These are phyloP conservation scores for Ilex aquifolium DNA, from an alignment of 257 asterid genomes.

Conservation along the genomic window DNA sequence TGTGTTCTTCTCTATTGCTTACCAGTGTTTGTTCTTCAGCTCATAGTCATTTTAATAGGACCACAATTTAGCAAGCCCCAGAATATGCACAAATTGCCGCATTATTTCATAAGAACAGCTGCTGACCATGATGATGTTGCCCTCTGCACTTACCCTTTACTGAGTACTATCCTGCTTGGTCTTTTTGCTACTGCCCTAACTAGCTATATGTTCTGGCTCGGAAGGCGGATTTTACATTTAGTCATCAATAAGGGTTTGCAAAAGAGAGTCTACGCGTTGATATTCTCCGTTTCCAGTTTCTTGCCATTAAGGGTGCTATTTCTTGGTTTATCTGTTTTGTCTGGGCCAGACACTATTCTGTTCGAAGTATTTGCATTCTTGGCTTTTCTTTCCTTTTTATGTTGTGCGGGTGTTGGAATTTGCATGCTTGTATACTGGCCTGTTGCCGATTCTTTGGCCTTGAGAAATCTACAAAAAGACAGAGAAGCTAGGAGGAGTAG, in stretches of 20 bases:
- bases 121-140: slow-evolving; percentile 26
- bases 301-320: slow-evolving; percentile 59
- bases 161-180: slow-evolving; percentile 65
- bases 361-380: slow-evolving; percentile 55
- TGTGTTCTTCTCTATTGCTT: slow-evolving; percentile 56
- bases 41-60: slow-evolving; percentile 45
- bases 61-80: slow-evolving; percentile 32
- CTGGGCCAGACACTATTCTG: slow-evolving; percentile 38
- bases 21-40: slow-evolving; percentile 66
- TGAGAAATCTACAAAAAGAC: slow-evolving; percentile 48
- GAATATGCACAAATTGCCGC: slow-evolving; percentile 41
- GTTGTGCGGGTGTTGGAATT: slow-evolving; percentile 65
- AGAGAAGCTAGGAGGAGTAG: slow-evolving; percentile 46
- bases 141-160: slow-evolving; percentile 73
- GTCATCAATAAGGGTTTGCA: slow-evolving; percentile 81
- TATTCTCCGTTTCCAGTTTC: slow-evolving; percentile 46
- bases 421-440: slow-evolving; percentile 71
- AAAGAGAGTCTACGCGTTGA: slow-evolving; percentile 66
- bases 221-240: slow-evolving; percentile 50
- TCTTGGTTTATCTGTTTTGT: slow-evolving; percentile 64
- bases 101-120: slow-evolving; percentile 57
- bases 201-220: slow-evolving; percentile 60
- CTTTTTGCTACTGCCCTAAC: slow-evolving; percentile 53
- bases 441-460: slow-evolving; percentile 70
- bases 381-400: slow-evolving; percentile 68